A percentile compares a stretch with the other conserved stretches of the same genome.
These are phyloP conservation scores for Agastache rugosa DNA, from an alignment of 257 asterid species.

Conservation along the genomic window DNA sequence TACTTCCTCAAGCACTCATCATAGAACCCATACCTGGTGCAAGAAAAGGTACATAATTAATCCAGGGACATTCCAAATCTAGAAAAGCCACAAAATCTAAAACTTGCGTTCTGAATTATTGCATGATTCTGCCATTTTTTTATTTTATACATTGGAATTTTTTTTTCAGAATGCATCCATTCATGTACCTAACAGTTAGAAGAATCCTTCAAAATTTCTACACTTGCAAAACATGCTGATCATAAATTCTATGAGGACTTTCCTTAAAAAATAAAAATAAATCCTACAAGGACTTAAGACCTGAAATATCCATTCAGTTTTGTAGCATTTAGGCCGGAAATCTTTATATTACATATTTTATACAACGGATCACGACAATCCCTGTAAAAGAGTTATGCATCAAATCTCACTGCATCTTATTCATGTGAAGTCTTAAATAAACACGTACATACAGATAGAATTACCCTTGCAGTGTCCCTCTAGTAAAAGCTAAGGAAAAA, in stretches of 20 bases:
- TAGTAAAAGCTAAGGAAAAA: not conserved
- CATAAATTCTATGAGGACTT: not conserved
- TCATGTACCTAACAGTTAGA: constrained; percentile 1
- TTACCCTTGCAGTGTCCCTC: constrained; percentile 3
- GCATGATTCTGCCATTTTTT: not conserved
- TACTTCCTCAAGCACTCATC: constrained; percentile 98
- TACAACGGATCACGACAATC: not conserved
- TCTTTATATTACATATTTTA: not conserved
- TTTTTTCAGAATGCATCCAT: not conserved
- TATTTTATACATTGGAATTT: not conserved
- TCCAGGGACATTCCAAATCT: constrained; percentile 16
- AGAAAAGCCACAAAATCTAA: constrained; percentile 3
- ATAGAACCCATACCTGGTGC: constrained; percentile 87
- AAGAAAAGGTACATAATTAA: constrained; percentile 42
- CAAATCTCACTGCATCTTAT: constrained; percentile 4
- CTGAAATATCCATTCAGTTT: not conserved
- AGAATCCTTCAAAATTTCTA: not conserved
- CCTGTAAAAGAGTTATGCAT: not conserved
- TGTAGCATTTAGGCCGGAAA: not conserved
- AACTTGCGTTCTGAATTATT: constrained; percentile 12
- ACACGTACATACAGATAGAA: not conserved
- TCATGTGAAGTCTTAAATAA: not conserved
- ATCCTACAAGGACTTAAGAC: not conserved
- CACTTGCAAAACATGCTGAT: not conserved
- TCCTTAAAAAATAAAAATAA: not conserved